Percentiles rank a stretch among this genome's conserved stretches.
Conservation (phyloP, 2,329 filamentous ascomycete species). For the Epichloe uncinata region DNA sequence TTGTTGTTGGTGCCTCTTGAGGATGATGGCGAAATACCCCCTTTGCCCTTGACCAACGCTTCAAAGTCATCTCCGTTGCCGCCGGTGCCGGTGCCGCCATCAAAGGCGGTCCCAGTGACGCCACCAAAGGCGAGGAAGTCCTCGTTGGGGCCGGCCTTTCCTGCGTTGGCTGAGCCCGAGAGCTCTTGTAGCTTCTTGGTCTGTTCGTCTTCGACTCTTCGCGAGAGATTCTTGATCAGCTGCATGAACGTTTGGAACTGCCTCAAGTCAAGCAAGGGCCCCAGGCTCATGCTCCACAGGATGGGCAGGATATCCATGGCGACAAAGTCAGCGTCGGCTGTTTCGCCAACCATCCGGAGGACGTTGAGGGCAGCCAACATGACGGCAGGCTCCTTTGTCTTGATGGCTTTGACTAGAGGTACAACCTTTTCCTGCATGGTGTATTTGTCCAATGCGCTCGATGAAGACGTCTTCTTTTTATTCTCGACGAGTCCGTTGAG, state of each 20-base stretch:
- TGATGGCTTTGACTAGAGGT: slow-evolving; percentile 80
- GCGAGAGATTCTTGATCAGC: slow-evolving; percentile 68
- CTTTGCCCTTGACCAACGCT: slow-evolving; percentile 64
- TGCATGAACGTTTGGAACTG: slow-evolving; percentile 88
- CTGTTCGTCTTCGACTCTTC: slow-evolving; percentile 78
- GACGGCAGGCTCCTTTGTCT: slow-evolving; percentile 93
- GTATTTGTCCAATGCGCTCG: slow-evolving; percentile 85
- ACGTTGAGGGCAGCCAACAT: slow-evolving; percentile 89
- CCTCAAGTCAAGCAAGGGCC: slow-evolving; percentile 72
- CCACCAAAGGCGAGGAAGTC: slow-evolving; percentile 61
- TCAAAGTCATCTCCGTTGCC: slow-evolving; percentile 68
- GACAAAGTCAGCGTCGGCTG: slow-evolving; percentile 80
- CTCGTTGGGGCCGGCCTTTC: slow-evolving; percentile 37
- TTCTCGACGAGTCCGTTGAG: slow-evolving; percentile 55
- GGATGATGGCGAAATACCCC: slow-evolving; percentile 18
- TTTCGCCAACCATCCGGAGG: slow-evolving; percentile 66
- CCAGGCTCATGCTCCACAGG: slow-evolving; percentile 83
- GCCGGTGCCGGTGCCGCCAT: slow-evolving; percentile 29
- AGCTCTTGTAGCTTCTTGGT: slow-evolving; percentile 79
- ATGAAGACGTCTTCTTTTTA: slow-evolving; percentile 50
- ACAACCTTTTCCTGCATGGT: slow-evolving; percentile 97
- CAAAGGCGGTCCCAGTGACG: slow-evolving; percentile 46
- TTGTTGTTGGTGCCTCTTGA: slow-evolving; percentile 27
- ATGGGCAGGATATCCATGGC: slow-evolving; percentile 84
- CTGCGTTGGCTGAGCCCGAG: slow-evolving; percentile 42